Conservation (phyloP, 1,284 basidiomycete genomes). For the Moniliophthora roreri region DNA sequence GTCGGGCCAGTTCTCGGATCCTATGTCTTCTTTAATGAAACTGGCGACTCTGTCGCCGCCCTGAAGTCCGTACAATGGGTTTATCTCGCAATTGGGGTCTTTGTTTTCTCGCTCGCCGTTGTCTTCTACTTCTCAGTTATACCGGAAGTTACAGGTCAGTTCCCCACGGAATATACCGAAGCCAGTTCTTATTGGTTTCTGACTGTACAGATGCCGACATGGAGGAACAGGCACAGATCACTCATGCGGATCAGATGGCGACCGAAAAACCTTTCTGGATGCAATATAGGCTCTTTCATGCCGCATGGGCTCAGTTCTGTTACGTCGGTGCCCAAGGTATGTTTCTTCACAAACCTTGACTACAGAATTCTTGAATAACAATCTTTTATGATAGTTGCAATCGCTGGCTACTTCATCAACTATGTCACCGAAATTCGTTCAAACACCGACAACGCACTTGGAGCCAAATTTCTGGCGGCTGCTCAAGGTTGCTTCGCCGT, state of each 20-base stretch:
- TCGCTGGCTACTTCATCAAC: constrained; percentile 35
- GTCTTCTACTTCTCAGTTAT: constrained; percentile 34
- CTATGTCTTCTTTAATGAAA: constrained; percentile 33
- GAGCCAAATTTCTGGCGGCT: constrained; percentile 30
- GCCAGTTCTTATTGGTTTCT: background rate
- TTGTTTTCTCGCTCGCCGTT: constrained; percentile 33
- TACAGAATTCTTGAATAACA: background rate
- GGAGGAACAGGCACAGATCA: constrained; percentile 33
- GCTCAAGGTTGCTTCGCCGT: constrained; percentile 34
- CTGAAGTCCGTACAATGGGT: constrained; percentile 35
- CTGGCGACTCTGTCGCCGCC: constrained; percentile 27
- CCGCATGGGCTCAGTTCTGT: constrained; percentile 33
- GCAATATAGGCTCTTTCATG: constrained; percentile 31
- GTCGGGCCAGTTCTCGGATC: constrained; percentile 32
- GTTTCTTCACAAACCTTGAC: background rate
- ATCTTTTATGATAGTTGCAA: constrained; percentile 26
- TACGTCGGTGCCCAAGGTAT: constrained; percentile 33
- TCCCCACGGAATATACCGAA: background rate
- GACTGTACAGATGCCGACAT: constrained; percentile 30
- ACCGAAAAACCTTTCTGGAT: constrained; percentile 27
- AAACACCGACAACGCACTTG: constrained; percentile 22
- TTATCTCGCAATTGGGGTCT: constrained; percentile 33
- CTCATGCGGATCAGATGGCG: constrained; percentile 23
- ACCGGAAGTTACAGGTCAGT: constrained; percentile 33
- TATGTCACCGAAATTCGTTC: constrained; percentile 29